Evolutionary conservation across 2,329 filamentous ascomycete genomes (phyloP).

Genomic region (Trichoderma polysporum): DNA sequence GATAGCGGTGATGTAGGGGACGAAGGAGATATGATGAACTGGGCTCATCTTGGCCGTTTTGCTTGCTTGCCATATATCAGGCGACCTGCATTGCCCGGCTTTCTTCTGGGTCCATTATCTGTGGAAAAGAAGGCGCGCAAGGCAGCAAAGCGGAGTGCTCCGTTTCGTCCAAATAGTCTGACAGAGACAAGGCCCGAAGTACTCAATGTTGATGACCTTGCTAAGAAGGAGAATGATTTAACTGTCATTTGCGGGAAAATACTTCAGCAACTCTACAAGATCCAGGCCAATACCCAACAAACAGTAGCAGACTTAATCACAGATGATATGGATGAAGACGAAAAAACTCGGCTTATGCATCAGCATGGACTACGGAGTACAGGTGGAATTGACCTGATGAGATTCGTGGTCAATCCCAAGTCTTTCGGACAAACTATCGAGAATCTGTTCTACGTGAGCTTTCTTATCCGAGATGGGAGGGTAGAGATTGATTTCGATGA

Average conservation of each 20-base stretch:
- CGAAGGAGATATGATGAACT: slow-evolving; percentile 77
- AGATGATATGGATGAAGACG: slow-evolving; percentile 48
- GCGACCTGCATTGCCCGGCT: slow-evolving; percentile 76
- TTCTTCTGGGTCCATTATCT: slow-evolving; percentile 84
- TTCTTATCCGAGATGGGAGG: slow-evolving; percentile 83
- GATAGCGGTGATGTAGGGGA: slow-evolving; percentile 63
- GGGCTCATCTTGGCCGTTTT: slow-evolving; percentile 76
- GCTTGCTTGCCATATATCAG: slow-evolving; percentile 72
- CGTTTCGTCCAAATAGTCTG: slow-evolving; percentile 66
- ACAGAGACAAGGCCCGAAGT: slow-evolving; percentile 76
- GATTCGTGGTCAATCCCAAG: slow-evolving; percentile 83
- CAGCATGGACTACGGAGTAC: slow-evolving; percentile 64
- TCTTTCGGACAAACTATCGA: slow-evolving; percentile 95
- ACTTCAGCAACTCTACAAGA: slow-evolving; percentile 56
- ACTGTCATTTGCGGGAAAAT: slow-evolving; percentile 78
- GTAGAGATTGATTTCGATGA: slow-evolving; percentile 73
- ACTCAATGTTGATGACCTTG: slow-evolving; percentile 70
- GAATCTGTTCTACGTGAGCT: slow-evolving; percentile 95
- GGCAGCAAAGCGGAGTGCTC: slow-evolving; percentile 66
- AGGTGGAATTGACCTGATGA: slow-evolving; percentile 74
- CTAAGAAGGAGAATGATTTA: slow-evolving; percentile 75
- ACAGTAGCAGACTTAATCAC: slow-evolving; percentile 45
- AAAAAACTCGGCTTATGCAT: slow-evolving; percentile 57
- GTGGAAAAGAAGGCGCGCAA: slow-evolving; percentile 81
- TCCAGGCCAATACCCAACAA: slow-evolving; percentile 48